Conservation (phyloP, 2,329 filamentous ascomycete species). For the Aspergillus clavatus region DNA sequence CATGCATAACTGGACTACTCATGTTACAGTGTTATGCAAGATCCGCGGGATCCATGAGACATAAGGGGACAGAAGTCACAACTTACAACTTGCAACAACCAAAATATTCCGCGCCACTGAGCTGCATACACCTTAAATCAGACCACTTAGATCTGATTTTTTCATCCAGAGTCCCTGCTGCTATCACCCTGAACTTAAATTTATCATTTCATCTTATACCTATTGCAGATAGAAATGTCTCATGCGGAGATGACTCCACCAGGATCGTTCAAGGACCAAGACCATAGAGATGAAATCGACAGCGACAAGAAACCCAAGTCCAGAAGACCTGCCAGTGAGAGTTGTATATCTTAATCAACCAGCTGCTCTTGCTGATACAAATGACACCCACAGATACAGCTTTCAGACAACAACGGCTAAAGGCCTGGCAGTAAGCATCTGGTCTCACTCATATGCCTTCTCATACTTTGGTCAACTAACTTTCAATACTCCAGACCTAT, state of each 20-base stretch:
- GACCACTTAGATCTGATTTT: too few relatives aligned
- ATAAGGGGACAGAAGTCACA: too few relatives aligned
- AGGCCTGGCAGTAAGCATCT: constrained; percentile 88
- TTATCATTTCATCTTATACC: neutral
- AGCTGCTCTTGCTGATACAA: constrained; percentile 11
- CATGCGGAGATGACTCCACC: constrained; percentile 36
- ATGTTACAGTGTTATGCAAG: too few relatives aligned
- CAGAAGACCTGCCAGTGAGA: constrained; percentile 80
- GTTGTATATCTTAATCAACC: constrained; percentile 7
- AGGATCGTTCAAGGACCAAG: constrained; percentile 43
- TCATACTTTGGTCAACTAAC: constrained; percentile 8
- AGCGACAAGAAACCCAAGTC: constrained; percentile 78
- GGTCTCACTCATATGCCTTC: constrained; percentile 2
- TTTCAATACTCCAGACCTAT: constrained; percentile 63
- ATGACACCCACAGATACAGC: constrained; percentile 68
- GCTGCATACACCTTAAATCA: too few relatives aligned
- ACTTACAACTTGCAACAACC: too few relatives aligned
- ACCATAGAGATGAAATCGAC: constrained; percentile 34
- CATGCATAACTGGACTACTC: too few relatives aligned
- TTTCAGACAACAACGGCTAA: constrained; percentile 92
- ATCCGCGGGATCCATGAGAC: too few relatives aligned
- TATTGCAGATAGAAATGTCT: constrained; percentile 34
- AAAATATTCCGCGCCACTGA: too few relatives aligned
- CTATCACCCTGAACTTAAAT: too few relatives aligned
- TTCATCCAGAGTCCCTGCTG: too few relatives aligned